phyloP scores from a whole-genome alignment of 495 filamentous ascomycete species.

The Aspergillus affinis region DNA sequence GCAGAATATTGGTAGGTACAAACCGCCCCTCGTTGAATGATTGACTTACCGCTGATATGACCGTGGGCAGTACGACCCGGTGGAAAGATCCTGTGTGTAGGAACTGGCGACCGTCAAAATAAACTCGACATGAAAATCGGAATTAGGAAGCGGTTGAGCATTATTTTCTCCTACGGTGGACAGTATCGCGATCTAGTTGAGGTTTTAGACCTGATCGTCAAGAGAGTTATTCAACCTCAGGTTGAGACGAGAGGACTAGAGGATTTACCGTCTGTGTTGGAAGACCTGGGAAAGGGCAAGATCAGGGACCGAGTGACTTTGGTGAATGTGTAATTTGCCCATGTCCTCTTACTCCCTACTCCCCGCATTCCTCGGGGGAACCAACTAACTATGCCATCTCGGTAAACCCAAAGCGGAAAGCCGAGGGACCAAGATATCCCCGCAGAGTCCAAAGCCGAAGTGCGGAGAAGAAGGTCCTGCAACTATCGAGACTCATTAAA shows the following conservation, averaged over 20 bases:
- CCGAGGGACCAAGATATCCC: too few relatives aligned
- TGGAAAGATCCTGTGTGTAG: conserved; percentile 25
- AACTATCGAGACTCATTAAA: too few relatives aligned
- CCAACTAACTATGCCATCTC: too few relatives aligned
- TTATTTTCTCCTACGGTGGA: conserved; percentile 28
- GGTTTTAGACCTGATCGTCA: conserved; percentile 22
- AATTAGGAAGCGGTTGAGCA: conserved; percentile 25
- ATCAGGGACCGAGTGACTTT: conserved; percentile 23
- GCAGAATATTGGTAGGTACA: conserved; percentile 20
- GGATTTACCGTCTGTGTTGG: conserved; percentile 22
- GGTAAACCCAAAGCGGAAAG: too few relatives aligned
- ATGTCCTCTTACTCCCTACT: not conserved
- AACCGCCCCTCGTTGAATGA: too few relatives aligned
- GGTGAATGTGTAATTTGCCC: not conserved
- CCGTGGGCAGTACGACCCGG: conserved; percentile 13
- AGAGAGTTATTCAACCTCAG: conserved; percentile 18
- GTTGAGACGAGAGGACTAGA: conserved; percentile 14
- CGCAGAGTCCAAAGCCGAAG: too few relatives aligned
- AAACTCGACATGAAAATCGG: conserved; percentile 26
- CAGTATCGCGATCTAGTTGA: conserved; percentile 23
- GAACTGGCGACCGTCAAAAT: conserved; percentile 20
- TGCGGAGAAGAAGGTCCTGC: too few relatives aligned
- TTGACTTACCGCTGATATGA: too few relatives aligned
- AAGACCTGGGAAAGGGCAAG: conserved; percentile 19
- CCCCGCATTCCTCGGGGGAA: too few relatives aligned